A percentile compares a stretch with the other conserved stretches of the same genome.
Evolutionary conservation across 257 asterid species (phyloP).

Genomic region (Plectranthus barbatus): DNA sequence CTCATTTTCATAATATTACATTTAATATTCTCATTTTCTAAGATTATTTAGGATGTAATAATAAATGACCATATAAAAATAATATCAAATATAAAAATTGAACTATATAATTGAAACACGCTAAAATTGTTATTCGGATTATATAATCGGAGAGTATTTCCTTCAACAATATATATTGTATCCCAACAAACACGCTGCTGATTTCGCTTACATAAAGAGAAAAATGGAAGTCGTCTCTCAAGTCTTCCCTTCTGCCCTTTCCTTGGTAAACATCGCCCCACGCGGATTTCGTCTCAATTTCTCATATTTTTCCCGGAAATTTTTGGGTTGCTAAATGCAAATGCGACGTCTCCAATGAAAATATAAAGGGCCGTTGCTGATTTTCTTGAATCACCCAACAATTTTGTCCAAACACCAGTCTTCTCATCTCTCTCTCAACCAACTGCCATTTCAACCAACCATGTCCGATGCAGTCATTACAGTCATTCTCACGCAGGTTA

Average conservation of each 20-base stretch:
- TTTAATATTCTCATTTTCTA: too few species aligned
- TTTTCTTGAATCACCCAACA: not conserved
- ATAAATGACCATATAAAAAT: too few species aligned
- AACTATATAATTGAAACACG: too few species aligned
- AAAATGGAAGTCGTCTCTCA: conserved; percentile 2
- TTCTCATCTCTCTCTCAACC: not conserved
- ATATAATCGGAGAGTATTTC: too few species aligned
- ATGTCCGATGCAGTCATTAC: conserved; percentile 55
- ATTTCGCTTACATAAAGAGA: too few species aligned
- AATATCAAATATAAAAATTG: too few species aligned
- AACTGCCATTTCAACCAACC: not conserved
- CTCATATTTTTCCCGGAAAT: conserved; percentile 7
- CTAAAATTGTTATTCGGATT: too few species aligned
- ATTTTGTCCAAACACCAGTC: not conserved
- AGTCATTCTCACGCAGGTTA: conserved; percentile 37
- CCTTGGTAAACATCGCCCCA: not conserved
- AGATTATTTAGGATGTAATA: too few species aligned
- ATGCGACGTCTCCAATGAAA: not conserved
- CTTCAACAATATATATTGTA: too few species aligned
- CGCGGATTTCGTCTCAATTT: conserved; percentile 2
- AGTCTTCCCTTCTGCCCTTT: not conserved
- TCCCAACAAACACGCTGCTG: too few species aligned
- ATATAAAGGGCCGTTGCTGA: not conserved
- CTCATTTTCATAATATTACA: too few species aligned
- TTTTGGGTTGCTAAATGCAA: not conserved